phyloP scores from a whole-genome alignment of 2,329 filamentous ascomycete genomes.

The Penicillium sp. region DNA sequence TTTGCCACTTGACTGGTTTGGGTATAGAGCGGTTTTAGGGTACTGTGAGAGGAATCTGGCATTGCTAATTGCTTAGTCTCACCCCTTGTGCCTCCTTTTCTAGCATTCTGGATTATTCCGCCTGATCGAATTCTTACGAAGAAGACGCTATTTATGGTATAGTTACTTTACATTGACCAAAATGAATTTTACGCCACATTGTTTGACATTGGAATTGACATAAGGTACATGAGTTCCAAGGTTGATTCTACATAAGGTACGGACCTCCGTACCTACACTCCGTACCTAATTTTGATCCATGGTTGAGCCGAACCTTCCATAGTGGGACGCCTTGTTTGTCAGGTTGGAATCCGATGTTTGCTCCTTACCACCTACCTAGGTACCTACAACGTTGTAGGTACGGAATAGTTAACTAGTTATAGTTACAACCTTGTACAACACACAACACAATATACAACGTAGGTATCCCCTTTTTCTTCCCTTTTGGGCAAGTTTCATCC shows the following conservation, averaged over 20 bases:
- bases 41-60: constrained; percentile 7
- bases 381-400: no score
- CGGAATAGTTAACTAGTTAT: no score
- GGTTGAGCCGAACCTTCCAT: constrained; percentile 3
- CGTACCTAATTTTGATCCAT: background rate
- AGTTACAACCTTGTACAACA: no score
- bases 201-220: background rate
- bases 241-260: no score
- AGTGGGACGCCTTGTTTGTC: background rate
- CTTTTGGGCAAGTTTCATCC: no score
- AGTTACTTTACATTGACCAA: no score
- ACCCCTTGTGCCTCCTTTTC: constrained; percentile 7
- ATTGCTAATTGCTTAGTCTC: background rate
- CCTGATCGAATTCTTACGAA: no score
- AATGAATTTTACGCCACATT: no score
- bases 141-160: no score
- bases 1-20: background rate
- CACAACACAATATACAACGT: no score
- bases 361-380: background rate
- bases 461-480: background rate
- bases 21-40: background rate
- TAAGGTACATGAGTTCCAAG: background rate
- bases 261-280: no score
- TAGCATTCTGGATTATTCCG: background rate
- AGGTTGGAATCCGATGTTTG: background rate